These are phyloP conservation scores for Trichoderma semiorbis DNA, from an alignment of 2,329 filamentous ascomycete genomes.

Conservation along the genomic window DNA sequence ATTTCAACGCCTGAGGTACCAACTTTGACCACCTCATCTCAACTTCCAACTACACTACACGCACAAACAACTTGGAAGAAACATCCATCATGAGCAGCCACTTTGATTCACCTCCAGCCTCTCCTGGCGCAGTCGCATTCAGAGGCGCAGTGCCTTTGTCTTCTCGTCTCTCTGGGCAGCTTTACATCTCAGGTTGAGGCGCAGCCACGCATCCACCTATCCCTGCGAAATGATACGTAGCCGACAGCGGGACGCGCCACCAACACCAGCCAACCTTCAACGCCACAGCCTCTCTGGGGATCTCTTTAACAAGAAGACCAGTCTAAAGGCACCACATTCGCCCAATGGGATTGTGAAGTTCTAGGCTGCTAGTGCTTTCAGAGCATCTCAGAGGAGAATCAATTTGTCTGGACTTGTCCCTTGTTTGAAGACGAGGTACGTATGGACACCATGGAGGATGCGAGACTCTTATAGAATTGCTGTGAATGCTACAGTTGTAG, in stretches of 20 bases:
- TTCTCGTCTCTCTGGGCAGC: not conserved
- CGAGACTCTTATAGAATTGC: not conserved
- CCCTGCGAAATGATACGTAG: slow-evolving; percentile 2
- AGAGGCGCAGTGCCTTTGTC: not conserved
- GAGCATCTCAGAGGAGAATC: not conserved
- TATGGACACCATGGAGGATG: not conserved
- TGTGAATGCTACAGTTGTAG: not conserved
- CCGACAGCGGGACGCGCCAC: not conserved
- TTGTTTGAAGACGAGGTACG: not conserved
- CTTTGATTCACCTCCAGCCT: not conserved
- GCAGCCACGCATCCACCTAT: not conserved
- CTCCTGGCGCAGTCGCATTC: not conserved
- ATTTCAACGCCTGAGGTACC: not conserved
- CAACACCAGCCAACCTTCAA: not conserved
- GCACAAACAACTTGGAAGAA: not conserved
- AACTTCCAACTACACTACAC: not conserved
- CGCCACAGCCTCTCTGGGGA: not conserved
- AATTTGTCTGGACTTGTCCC: not conserved
- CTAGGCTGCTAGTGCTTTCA: not conserved
- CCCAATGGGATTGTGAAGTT: not conserved
- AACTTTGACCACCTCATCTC: not conserved
- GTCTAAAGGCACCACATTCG: not conserved
- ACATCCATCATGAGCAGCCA: not conserved
- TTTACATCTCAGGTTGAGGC: not conserved
- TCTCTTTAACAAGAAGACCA: not conserved